These are phyloP conservation scores for Kluyveromyces nonfermentans DNA, from an alignment of 805 yeast species.

Conservation along the genomic window DNA sequence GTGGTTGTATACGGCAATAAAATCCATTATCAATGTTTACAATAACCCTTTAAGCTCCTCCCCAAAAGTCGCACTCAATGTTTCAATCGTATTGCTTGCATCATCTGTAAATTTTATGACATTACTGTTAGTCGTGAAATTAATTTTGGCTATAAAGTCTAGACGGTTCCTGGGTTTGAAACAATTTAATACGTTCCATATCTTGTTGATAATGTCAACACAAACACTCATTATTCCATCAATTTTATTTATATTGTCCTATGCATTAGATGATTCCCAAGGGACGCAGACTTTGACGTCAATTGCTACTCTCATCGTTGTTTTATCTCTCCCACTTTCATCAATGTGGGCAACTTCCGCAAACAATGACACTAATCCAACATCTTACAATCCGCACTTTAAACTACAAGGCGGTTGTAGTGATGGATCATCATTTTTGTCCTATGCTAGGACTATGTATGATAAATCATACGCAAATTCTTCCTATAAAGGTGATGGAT, in stretches of 20 bases:
- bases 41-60: conserved; percentile 16
- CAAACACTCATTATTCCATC: conserved; percentile 82
- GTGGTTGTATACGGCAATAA: conserved; percentile 45
- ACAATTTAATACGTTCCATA: conserved; percentile 77
- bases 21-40: conserved; percentile 33
- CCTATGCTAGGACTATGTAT: not conserved
- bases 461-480: conserved; percentile 1
- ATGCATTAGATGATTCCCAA: conserved; percentile 28
- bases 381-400: conserved; percentile 26
- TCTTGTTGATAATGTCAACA: conserved; percentile 66
- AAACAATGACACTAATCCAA: conserved; percentile 39
- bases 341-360: conserved; percentile 82
- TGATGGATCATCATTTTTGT: conserved; percentile 3
- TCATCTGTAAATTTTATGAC: conserved; percentile 58
- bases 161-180: conserved; percentile 69
- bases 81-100: conserved; percentile 56
- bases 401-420: conserved; percentile 8
- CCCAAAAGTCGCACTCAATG: conserved; percentile 37
- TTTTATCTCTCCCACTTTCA: conserved; percentile 69
- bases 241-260: conserved; percentile 49
- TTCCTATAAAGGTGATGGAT: not conserved
- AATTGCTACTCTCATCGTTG: conserved; percentile 52
- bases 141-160: conserved; percentile 57
- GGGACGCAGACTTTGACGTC: conserved; percentile 37
- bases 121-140: conserved; percentile 50